Percentiles rank a stretch among this genome's conserved stretches.
Evolutionary conservation across 2,329 filamentous ascomycete species (phyloP).

Genomic region (Pseudocercospora musae): DNA sequence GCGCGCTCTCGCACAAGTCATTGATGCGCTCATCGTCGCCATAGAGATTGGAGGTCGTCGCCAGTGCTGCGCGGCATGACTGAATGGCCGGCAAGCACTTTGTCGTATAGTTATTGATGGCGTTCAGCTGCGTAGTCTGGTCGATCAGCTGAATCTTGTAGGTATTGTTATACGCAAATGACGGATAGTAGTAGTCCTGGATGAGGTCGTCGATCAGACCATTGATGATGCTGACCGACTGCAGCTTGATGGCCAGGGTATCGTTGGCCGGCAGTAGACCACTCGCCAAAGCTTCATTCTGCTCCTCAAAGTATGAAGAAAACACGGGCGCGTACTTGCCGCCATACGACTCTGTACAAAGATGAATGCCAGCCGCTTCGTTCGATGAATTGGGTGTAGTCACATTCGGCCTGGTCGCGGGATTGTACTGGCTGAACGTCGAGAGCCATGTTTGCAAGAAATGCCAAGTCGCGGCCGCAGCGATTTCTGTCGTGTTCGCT

Average conservation of each 20-base stretch:
- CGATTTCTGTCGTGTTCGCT: conserved; percentile 37
- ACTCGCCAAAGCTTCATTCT: conserved; percentile 57
- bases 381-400: conserved; percentile 43
- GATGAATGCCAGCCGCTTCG: conserved; percentile 46
- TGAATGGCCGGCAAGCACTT: conserved; percentile 29
- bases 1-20: conserved; percentile 22
- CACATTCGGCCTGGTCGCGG: conserved; percentile 48
- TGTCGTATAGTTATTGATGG: conserved; percentile 46
- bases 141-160: conserved; percentile 61
- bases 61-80: conserved; percentile 36
- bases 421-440: conserved; percentile 39
- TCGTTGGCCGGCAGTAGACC: conserved; percentile 49
- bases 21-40: conserved; percentile 20
- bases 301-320: conserved; percentile 55
- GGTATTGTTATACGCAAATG: conserved; percentile 61
- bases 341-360: conserved; percentile 55
- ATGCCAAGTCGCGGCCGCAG: conserved; percentile 57
- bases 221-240: conserved; percentile 67
- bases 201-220: conserved; percentile 65
- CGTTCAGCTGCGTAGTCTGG: conserved; percentile 48
- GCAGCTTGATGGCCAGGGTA: conserved; percentile 59
- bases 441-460: conserved; percentile 59
- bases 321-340: conserved; percentile 68
- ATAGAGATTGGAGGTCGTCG: conserved; percentile 24
- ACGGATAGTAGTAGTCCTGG: conserved; percentile 57